phyloP scores from a whole-genome alignment of 2,329 filamentous ascomycete genomes.

The Arthroderma sp. region DNA sequence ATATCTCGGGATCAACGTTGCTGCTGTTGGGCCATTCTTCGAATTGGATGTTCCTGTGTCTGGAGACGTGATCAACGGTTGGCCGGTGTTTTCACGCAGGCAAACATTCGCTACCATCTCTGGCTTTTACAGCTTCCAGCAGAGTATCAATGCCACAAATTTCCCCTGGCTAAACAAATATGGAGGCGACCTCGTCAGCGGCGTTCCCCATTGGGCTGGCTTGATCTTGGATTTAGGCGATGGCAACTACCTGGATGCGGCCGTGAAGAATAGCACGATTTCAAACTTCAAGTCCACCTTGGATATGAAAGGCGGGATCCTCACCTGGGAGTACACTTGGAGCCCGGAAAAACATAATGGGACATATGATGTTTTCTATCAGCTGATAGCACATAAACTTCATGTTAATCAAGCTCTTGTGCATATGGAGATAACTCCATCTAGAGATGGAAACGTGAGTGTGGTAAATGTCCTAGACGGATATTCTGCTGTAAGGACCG shows the following conservation, averaged over 20 bases:
- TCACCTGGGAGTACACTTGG: constrained; percentile 57
- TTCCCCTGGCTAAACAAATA: constrained; percentile 58
- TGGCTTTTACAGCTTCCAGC: constrained; percentile 54
- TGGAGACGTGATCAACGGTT: constrained; percentile 49
- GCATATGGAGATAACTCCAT: constrained; percentile 47
- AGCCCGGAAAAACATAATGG: constrained; percentile 38
- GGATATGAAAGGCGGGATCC: constrained; percentile 50
- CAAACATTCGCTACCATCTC: constrained; percentile 57
- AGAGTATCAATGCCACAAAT: constrained; percentile 48
- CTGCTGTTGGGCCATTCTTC: constrained; percentile 52
- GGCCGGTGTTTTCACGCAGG: constrained; percentile 53
- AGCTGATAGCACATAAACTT: constrained; percentile 54
- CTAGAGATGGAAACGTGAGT: constrained; percentile 42
- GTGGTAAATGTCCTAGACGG: constrained; percentile 59
- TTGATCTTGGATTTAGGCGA: constrained; percentile 46
- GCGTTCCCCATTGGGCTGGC: constrained; percentile 57
- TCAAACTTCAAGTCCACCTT: constrained; percentile 49
- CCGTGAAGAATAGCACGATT: constrained; percentile 47
- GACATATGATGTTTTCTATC: constrained; percentile 49
- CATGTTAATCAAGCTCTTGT: constrained; percentile 51
- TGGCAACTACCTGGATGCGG: constrained; percentile 47
- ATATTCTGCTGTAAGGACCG: constrained; percentile 52
- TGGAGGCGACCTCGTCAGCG: constrained; percentile 58
- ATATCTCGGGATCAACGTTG: constrained; percentile 53
- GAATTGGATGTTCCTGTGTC: constrained; percentile 42